Evolutionary conservation across 345 rosid genomes (phyloP).

Genomic region (Excoecaria agallocha): DNA sequence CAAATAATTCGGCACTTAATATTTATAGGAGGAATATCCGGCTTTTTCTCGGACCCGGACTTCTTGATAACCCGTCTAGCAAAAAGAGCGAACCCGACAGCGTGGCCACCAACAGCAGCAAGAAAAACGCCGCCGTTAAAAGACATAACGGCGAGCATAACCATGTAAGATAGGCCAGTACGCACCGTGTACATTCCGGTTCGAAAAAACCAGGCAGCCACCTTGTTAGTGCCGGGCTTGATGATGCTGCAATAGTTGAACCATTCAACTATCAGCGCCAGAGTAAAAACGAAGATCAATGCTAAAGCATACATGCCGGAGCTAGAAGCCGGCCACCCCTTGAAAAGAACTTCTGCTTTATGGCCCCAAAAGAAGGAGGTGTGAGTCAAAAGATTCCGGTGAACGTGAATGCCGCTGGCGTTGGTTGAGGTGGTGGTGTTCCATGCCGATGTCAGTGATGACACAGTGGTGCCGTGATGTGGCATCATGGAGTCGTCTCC

Average conservation of each 20-base stretch:
- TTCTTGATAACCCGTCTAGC: conserved; percentile 52
- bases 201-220: conserved; percentile 50
- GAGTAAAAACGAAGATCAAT: conserved; percentile 51
- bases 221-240: conserved; percentile 50
- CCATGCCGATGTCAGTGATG: conserved; percentile 22
- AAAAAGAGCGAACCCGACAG: conserved; percentile 61
- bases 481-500: background rate
- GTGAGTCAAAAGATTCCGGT: conserved; percentile 14
- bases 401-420: conserved; percentile 9
- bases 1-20: conserved; percentile 7
- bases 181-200: conserved; percentile 54
- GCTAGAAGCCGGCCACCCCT: conserved; percentile 72
- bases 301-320: conserved; percentile 66
- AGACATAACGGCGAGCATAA: conserved; percentile 75
- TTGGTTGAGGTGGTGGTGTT: too few species aligned
- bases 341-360: conserved; percentile 52
- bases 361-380: conserved; percentile 67
- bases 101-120: conserved; percentile 66
- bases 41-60: conserved; percentile 15
- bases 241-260: conserved; percentile 37
- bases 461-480: background rate
- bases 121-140: conserved; percentile 77
- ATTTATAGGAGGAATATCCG: conserved; percentile 16
- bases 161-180: conserved; percentile 60
- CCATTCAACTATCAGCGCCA: conserved; percentile 62